A percentile compares a stretch with the other conserved stretches of the same genome.
phyloP scores from a whole-genome alignment of 2,329 filamentous ascomycete species.

The Purpureocillium takamizusanense region DNA sequence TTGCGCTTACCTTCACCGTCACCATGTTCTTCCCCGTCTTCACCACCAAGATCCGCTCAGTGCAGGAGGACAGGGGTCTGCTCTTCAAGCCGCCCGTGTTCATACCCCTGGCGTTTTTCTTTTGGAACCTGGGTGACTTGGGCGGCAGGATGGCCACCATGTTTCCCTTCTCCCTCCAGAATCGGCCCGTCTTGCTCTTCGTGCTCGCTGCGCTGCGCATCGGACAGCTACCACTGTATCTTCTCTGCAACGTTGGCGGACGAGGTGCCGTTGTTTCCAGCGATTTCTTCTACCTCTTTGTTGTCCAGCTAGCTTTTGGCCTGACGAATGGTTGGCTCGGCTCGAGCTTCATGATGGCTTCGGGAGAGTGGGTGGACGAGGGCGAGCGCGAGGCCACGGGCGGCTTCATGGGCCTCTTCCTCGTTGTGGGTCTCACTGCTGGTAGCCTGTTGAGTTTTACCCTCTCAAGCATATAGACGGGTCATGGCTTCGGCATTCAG shows the following conservation, averaged over 20 bases:
- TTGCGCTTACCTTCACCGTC: slow-evolving; percentile 71
- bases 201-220: slow-evolving; percentile 54
- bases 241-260: slow-evolving; percentile 80
- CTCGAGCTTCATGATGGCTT: slow-evolving; percentile 85
- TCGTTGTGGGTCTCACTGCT: slow-evolving; percentile 73
- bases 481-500: background rate
- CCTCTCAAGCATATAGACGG: slow-evolving; percentile 34
- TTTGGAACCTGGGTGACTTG: slow-evolving; percentile 90
- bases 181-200: slow-evolving; percentile 60
- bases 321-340: slow-evolving; percentile 80
- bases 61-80: slow-evolving; percentile 30
- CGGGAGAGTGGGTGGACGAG: slow-evolving; percentile 69
- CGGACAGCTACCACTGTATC: slow-evolving; percentile 73
- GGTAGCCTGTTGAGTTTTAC: slow-evolving; percentile 90
- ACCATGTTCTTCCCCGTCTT: slow-evolving; percentile 97
- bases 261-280: slow-evolving; percentile 65
- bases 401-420: slow-evolving; percentile 85
- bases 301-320: slow-evolving; percentile 80
- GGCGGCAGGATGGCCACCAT: slow-evolving; percentile 62
- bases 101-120: slow-evolving; percentile 80
- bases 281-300: slow-evolving; percentile 77
- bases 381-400: slow-evolving; percentile 82
- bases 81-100: slow-evolving; percentile 69
- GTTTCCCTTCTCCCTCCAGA: slow-evolving; percentile 46
- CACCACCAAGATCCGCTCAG: slow-evolving; percentile 55